A percentile compares a stretch with the other conserved stretches of the same genome.
Evolutionary conservation across 495 filamentous ascomycete species (phyloP).

Genomic region (Xylaria scruposa): DNA sequence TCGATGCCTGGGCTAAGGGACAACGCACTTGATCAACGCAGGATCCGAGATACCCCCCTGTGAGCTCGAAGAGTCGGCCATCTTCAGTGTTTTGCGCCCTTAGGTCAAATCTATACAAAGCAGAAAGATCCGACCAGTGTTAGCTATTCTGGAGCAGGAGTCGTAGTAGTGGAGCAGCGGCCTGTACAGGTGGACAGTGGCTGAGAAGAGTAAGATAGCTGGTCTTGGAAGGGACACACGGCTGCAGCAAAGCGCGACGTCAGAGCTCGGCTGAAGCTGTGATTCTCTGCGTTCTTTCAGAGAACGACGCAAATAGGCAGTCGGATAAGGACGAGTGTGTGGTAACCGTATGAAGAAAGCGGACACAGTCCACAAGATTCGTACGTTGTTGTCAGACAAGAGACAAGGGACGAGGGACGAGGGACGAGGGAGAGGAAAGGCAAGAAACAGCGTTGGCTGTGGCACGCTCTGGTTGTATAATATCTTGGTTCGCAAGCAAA

Average conservation of each 20-base stretch:
- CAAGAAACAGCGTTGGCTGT: slow-evolving; percentile 19
- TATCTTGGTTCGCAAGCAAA: slow-evolving; percentile 22
- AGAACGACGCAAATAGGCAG: slow-evolving; percentile 4
- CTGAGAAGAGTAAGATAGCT: background rate
- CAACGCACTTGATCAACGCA: slow-evolving; percentile 61
- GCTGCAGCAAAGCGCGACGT: background rate
- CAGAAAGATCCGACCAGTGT: background rate
- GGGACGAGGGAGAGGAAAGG: slow-evolving; percentile 20
- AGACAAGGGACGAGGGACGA: slow-evolving; percentile 5
- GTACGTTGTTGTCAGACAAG: slow-evolving; percentile 5
- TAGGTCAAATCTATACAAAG: background rate
- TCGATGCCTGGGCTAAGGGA: slow-evolving; percentile 30
- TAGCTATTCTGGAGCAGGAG: slow-evolving; percentile 8
- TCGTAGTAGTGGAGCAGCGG: background rate
- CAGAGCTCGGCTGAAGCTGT: background rate
- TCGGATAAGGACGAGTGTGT: background rate
- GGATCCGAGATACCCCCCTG: slow-evolving; percentile 65
- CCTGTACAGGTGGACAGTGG: background rate
- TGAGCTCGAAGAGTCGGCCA: slow-evolving; percentile 45
- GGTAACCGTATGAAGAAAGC: slow-evolving; percentile 28
- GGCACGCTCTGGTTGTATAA: slow-evolving; percentile 19
- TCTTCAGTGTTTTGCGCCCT: slow-evolving; percentile 26
- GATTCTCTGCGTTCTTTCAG: background rate
- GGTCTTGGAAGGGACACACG: background rate
- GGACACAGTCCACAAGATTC: slow-evolving; percentile 32